A percentile compares a stretch with the other conserved stretches of the same genome.
Evolutionary conservation across 345 rosid species (phyloP).

Genomic region (Acer negundo): DNA sequence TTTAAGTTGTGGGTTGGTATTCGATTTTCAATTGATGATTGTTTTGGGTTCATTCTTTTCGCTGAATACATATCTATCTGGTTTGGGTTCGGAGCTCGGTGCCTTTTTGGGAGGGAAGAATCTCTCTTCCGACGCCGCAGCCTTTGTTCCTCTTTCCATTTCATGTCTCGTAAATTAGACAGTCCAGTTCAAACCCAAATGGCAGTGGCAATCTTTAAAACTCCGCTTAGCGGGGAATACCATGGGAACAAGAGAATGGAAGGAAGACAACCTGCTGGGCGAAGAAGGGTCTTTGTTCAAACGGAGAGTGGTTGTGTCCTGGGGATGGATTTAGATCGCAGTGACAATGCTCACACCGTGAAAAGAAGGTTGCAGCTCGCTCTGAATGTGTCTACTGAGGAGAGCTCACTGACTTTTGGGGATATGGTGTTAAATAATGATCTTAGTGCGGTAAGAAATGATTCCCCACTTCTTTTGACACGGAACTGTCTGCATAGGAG

Average conservation of each 20-base stretch:
- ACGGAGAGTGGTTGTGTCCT: constrained; percentile 96
- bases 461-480: constrained; percentile 83
- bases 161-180: constrained; percentile 87
- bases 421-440: constrained; percentile 88
- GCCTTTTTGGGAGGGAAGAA: constrained; percentile 43
- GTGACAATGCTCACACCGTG: constrained; percentile 90
- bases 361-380: constrained; percentile 95
- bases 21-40: constrained; percentile 53
- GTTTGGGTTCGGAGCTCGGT: constrained; percentile 48
- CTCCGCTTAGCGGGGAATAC: constrained; percentile 69
- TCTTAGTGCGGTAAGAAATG: constrained; percentile 83
- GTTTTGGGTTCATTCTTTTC: constrained; percentile 24
- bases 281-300: constrained; percentile 91
- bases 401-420: constrained; percentile 80
- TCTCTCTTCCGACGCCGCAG: constrained; percentile 42
- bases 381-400: constrained; percentile 78
- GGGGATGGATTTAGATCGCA: constrained; percentile 97
- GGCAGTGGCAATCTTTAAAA: constrained; percentile 84
- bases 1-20: constrained; percentile 21
- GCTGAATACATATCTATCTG: constrained; percentile 20
- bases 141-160: constrained; percentile 44
- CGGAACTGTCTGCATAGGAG: constrained; percentile 83
- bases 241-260: constrained; percentile 56
- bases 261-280: constrained; percentile 69
- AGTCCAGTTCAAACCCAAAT: constrained; percentile 98